Conservation (phyloP, 345 rosid species). For the Rhizophora apiculata region DNA sequence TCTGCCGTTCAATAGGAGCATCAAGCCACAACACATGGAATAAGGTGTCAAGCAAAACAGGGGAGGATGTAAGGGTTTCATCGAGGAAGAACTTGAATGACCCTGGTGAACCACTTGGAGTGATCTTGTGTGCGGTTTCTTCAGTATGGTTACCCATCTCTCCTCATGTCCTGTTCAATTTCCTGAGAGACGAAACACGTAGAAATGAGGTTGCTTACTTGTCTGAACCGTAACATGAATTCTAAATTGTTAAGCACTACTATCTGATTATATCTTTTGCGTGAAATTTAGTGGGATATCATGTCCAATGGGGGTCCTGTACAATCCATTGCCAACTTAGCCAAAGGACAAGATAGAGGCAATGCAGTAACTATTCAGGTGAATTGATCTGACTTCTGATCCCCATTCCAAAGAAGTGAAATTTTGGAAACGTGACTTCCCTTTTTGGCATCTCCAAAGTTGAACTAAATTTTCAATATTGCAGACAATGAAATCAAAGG, state of each 20-base stretch:
- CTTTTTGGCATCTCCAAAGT: neutral
- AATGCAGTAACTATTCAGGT: conserved; percentile 86
- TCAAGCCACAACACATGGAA: conserved; percentile 94
- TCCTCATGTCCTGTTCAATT: conserved; percentile 67
- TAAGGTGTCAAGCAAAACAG: conserved; percentile 79
- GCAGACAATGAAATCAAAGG: conserved; percentile 77
- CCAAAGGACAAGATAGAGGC: conserved; percentile 94
- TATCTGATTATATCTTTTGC: conserved; percentile 8
- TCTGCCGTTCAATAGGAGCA: conserved; percentile 80
- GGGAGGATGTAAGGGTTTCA: conserved; percentile 83
- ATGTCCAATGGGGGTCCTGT: conserved; percentile 65
- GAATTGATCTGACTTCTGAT: conserved; percentile 5
- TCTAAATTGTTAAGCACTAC: neutral
- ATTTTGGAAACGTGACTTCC: neutral
- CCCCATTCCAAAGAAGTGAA: neutral
- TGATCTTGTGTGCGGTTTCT: conserved; percentile 84
- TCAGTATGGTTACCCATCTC: conserved; percentile 84
- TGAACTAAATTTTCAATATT: conserved; percentile 1
- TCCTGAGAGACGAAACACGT: conserved; percentile 77
- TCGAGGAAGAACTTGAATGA: conserved; percentile 92
- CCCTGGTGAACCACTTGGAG: conserved; percentile 88
- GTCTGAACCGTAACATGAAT: neutral
- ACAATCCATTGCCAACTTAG: conserved; percentile 67
- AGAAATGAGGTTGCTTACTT: conserved; percentile 60
- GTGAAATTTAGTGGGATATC: conserved; percentile 76